Conservation (phyloP, 345 rosid species). For the Eucalyptus erythrocorys region DNA sequence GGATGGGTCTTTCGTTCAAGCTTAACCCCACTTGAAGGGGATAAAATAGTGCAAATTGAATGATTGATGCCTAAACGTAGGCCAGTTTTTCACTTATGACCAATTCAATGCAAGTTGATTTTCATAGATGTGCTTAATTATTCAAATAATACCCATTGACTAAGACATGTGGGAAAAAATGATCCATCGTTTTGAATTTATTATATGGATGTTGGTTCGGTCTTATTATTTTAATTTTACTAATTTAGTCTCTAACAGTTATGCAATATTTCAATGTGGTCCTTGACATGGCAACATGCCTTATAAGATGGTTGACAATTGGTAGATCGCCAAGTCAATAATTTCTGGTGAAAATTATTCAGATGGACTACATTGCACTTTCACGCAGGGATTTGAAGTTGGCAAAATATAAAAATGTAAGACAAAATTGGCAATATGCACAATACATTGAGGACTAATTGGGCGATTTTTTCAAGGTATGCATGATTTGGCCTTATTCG, state of each 20-base stretch:
- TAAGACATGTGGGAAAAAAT: neutral
- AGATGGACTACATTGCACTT: rapidly evolving
- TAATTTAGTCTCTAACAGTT: neutral
- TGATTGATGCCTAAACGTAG: neutral
- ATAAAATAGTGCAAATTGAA: neutral
- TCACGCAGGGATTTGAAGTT: rapidly evolving
- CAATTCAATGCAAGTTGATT: neutral
- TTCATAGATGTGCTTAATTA: neutral
- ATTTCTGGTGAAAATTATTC: rapidly evolving
- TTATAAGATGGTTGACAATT: neutral
- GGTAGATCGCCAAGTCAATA: neutral
- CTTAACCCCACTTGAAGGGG: neutral
- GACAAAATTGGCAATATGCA: neutral
- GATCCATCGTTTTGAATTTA: neutral
- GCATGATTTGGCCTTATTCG: neutral
- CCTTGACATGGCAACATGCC: rapidly evolving
- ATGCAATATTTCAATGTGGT: neutral
- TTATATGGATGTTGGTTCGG: neutral
- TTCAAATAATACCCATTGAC: neutral
- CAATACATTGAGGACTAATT: neutral
- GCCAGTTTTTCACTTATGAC: neutral
- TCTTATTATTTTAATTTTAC: neutral
- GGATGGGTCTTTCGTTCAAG: neutral
- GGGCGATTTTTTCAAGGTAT: neutral
- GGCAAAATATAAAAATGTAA: neutral